These are phyloP conservation scores for Coemansia reversa DNA, from an alignment of 192 early-diverging fungal species.

Conservation along the genomic window DNA sequence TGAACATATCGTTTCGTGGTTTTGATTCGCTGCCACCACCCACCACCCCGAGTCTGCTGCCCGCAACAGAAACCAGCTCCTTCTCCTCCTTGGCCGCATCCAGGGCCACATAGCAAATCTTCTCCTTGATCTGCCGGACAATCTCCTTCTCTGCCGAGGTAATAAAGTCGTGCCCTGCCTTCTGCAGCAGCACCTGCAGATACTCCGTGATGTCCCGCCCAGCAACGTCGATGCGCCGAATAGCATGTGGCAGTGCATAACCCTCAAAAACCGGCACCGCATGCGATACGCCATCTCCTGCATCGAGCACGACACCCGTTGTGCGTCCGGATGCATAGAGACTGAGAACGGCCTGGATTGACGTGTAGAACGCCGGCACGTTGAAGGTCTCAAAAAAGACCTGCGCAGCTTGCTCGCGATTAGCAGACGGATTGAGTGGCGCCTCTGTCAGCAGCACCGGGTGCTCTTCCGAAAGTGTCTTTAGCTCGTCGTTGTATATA, in stretches of 20 bases:
- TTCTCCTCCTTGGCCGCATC: conserved; percentile 94
- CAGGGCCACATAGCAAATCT: conserved; percentile 87
- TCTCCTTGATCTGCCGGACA: conserved; percentile 95
- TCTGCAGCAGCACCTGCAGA: conserved; percentile 88
- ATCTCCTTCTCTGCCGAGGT: conserved; percentile 95
- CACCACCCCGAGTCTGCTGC: conserved; percentile 59
- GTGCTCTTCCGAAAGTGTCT: conserved; percentile 95
- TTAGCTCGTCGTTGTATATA: conserved; percentile 95
- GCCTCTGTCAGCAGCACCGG: conserved; percentile 97
- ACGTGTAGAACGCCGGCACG: conserved; percentile 93
- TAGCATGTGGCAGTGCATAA: conserved; percentile 92
- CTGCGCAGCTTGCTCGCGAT: conserved; percentile 92
- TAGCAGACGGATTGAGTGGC: conserved; percentile 88
- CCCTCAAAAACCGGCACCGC: conserved; percentile 96
- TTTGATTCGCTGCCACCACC: conserved; percentile 61
- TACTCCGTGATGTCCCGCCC: conserved; percentile 94
- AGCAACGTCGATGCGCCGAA: conserved; percentile 90
- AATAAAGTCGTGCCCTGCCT: conserved; percentile 82
- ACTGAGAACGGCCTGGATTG: conserved; percentile 96
- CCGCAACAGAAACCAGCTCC: conserved; percentile 72
- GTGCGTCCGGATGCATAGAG: conserved; percentile 97
- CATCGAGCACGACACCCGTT: conserved; percentile 94
- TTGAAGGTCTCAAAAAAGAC: conserved; percentile 99
- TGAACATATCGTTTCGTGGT: conserved; percentile 41
- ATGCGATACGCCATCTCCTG: conserved; percentile 96